A percentile compares a stretch with the other conserved stretches of the same genome.
Evolutionary conservation across 2,329 filamentous ascomycete species (phyloP).

Genomic region (Scedosporium aurantiacum): DNA sequence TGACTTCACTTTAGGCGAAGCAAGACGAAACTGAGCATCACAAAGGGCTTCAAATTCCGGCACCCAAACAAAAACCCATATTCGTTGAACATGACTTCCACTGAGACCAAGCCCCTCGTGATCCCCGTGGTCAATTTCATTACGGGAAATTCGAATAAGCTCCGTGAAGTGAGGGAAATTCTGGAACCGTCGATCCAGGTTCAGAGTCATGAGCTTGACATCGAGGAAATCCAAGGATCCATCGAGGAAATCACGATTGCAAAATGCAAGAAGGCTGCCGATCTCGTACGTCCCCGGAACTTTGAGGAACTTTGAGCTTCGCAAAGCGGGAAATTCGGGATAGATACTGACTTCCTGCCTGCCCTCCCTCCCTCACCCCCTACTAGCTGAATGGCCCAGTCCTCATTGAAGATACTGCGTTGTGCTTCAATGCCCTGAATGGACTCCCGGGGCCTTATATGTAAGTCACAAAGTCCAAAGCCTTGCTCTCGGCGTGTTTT

Average conservation of each 20-base stretch:
- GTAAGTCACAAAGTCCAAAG: constrained; percentile 37
- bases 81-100: too few species aligned
- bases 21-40: too few species aligned
- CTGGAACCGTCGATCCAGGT: constrained; percentile 65
- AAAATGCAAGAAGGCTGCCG: constrained; percentile 76
- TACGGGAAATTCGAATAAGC: constrained; percentile 91
- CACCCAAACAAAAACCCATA: too few species aligned
- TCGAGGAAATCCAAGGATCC: constrained; percentile 83
- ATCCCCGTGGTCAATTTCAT: constrained; percentile 68
- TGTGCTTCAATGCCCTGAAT: constrained; percentile 83
- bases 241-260: constrained; percentile 84
- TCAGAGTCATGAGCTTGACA: constrained; percentile 62
- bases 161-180: constrained; percentile 80
- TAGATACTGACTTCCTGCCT: not conserved
- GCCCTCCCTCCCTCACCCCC: too few species aligned
- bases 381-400: constrained; percentile 71
- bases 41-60: too few species aligned
- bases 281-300: constrained; percentile 43
- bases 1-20: too few species aligned
- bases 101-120: constrained; percentile 15
- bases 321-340: not conserved
- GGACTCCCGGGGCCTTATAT: constrained; percentile 96
- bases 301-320: not conserved
- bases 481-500: too few species aligned
- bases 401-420: constrained; percentile 87